Percentiles rank a stretch among this genome's conserved stretches.
Conservation (phyloP, 768 basidiomycete species). For the Lactarius evosmus region DNA sequence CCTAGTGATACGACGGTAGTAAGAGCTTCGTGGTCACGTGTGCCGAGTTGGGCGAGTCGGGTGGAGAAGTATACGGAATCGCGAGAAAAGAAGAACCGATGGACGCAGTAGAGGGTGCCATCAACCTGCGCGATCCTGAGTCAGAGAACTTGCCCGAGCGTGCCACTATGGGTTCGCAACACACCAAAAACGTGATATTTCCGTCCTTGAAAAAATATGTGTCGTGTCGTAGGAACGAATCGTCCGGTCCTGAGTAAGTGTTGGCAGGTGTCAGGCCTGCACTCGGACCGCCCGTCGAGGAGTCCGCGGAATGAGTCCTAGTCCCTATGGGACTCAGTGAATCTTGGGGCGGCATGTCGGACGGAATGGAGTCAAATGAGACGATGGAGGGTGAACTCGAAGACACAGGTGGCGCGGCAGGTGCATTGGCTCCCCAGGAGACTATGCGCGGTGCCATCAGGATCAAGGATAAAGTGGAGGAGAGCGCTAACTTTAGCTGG, state of each 20-base stretch:
- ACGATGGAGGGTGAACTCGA: constrained; percentile 5
- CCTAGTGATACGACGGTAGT: constrained; percentile 5
- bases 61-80: constrained; percentile 21
- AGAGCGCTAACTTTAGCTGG: background rate
- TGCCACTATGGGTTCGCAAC: background rate
- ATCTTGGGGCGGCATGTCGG: background rate
- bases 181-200: constrained; percentile 22
- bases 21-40: constrained; percentile 12
- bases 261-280: background rate
- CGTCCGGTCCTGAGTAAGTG: background rate
- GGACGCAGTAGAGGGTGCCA: constrained; percentile 13
- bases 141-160: background rate
- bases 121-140: constrained; percentile 8
- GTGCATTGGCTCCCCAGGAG: background rate
- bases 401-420: background rate
- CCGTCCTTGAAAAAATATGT: constrained; percentile 24
- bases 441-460: constrained; percentile 14
- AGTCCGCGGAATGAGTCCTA: too few species aligned
- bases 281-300: too few species aligned
- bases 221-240: constrained; percentile 13
- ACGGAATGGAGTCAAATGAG: background rate
- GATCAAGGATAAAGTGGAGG: background rate
- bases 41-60: background rate
- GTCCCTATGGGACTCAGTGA: background rate
- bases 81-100: constrained; percentile 22